A percentile compares a stretch with the other conserved stretches of the same genome.
Conservation (phyloP, 352 stramenopile genomes). For the Globisporangium spiculum region DNA sequence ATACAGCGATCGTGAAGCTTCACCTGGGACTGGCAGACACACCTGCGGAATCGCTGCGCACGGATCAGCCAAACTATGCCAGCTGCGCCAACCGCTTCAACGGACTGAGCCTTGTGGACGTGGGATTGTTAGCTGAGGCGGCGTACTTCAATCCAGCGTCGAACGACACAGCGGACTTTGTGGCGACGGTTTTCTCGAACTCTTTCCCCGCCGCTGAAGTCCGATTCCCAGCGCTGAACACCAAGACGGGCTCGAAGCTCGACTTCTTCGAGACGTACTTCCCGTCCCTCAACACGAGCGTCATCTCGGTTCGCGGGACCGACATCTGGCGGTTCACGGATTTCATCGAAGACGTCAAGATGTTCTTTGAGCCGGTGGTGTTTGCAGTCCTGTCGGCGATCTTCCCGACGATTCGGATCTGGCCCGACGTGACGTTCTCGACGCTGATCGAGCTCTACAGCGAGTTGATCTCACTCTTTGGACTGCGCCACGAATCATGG, state of each 20-base stretch:
- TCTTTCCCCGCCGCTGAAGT: conserved; percentile 47
- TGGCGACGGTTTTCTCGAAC: conserved; percentile 61
- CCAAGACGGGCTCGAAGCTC: conserved; percentile 78
- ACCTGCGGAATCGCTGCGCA: conserved; percentile 31
- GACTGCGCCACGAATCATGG: conserved; percentile 85
- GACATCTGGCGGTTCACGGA: conserved; percentile 89
- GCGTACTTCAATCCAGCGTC: conserved; percentile 88
- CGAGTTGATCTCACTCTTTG: conserved; percentile 84
- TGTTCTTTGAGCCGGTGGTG: conserved; percentile 89
- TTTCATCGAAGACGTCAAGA: conserved; percentile 91
- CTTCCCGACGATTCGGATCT: conserved; percentile 91
- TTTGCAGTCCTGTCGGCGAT: conserved; percentile 86
- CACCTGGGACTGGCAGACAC: conserved; percentile 63
- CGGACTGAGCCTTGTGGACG: conserved; percentile 73
- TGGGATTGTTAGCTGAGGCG: conserved; percentile 81
- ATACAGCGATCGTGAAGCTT: conserved; percentile 85
- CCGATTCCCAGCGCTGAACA: conserved; percentile 67
- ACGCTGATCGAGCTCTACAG: conserved; percentile 86
- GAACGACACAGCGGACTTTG: conserved; percentile 63
- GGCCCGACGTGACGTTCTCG: conserved; percentile 86
- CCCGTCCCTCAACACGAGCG: conserved; percentile 73
- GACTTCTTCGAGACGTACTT: conserved; percentile 86
- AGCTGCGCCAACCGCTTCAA: conserved; percentile 79
- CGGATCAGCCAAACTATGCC: conserved; percentile 60
- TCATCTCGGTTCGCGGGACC: conserved; percentile 85